Percentiles rank a stretch among this genome's conserved stretches.
Conservation (phyloP, 2,329 filamentous ascomycete genomes). For the Penicillium corylophilum region DNA sequence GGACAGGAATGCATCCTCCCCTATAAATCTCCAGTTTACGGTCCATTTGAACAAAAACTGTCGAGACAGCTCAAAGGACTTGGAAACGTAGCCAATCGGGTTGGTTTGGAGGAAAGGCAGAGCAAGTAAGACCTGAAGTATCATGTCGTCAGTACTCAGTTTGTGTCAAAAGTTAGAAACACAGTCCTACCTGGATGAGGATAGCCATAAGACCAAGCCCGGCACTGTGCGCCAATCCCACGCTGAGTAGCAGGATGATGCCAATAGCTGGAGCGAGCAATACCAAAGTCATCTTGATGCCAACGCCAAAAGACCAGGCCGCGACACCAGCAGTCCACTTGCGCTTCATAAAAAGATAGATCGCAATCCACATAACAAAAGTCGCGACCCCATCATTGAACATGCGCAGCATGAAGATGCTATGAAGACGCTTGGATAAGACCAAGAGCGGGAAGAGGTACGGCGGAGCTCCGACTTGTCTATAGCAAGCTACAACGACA, state of each 20-base stretch:
- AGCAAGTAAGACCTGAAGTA: conserved; percentile 51
- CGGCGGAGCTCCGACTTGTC: conserved; percentile 58
- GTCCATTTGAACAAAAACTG: conserved; percentile 98
- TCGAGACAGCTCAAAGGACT: conserved; percentile 87
- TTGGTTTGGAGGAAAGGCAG: conserved; percentile 68
- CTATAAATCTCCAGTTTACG: conserved; percentile 97
- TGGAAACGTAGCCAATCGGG: conserved; percentile 68
- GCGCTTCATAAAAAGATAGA: conserved; percentile 72
- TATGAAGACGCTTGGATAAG: conserved; percentile 88
- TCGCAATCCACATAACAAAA: conserved; percentile 77
- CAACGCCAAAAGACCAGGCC: conserved; percentile 74
- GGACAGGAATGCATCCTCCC: conserved; percentile 75
- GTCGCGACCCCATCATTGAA: conserved; percentile 96
- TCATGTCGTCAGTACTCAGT: background rate
- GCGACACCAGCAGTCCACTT: conserved; percentile 72
- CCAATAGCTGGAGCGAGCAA: conserved; percentile 79
- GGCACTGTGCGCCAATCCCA: conserved; percentile 65
- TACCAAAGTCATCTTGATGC: conserved; percentile 93
- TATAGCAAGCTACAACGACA: conserved; percentile 79
- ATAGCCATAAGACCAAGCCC: conserved; percentile 69
- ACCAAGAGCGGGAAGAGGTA: conserved; percentile 85
- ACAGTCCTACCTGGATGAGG: conserved; percentile 67
- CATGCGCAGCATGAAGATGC: conserved; percentile 84
- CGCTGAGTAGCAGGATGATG: conserved; percentile 70
- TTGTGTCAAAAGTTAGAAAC: too few species aligned